Conservation (phyloP, 208 protist genomes). For the Strigomonas oncopelti region DNA sequence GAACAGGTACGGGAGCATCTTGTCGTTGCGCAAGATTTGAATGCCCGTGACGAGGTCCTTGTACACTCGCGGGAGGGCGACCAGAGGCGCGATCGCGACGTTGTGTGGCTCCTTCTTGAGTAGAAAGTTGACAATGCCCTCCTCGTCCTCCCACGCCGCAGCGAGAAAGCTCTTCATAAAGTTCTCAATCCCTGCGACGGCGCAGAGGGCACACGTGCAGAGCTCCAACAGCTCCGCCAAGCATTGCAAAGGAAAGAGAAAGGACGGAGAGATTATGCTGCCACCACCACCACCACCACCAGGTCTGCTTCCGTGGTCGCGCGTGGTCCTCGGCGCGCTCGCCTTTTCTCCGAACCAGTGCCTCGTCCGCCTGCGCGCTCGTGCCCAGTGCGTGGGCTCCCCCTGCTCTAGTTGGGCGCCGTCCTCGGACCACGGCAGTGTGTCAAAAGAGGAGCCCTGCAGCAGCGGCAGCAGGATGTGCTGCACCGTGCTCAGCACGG, state of each 20-base stretch:
- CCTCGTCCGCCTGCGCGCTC: too few species aligned
- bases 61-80: slow-evolving; percentile 57
- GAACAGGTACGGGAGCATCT: slow-evolving; percentile 44
- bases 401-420: slow-evolving; percentile 4
- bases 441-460: too few species aligned
- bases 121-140: slow-evolving; percentile 61
- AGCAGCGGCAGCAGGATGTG: slow-evolving; percentile 31
- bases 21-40: slow-evolving; percentile 52
- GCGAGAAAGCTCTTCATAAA: slow-evolving; percentile 57
- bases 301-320: too few species aligned
- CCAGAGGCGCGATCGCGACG: slow-evolving; percentile 59
- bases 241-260: slow-evolving; percentile 83
- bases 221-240: slow-evolving; percentile 64
- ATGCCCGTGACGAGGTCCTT: slow-evolving; percentile 58
- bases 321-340: too few species aligned
- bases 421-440: too few species aligned
- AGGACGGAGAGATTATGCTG: slow-evolving; percentile 24
- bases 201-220: slow-evolving; percentile 49
- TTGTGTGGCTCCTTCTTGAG: slow-evolving; percentile 65
- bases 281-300: too few species aligned
- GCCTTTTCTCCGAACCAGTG: not conserved
- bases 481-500: slow-evolving; percentile 21
- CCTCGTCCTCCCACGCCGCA: slow-evolving; percentile 56
- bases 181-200: slow-evolving; percentile 39
- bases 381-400: not conserved